Percentiles rank a stretch among this genome's conserved stretches.
These are phyloP conservation scores for Dryadomyces quercus-mongolicae DNA, from an alignment of 2,329 filamentous ascomycete species.

Conservation along the genomic window DNA sequence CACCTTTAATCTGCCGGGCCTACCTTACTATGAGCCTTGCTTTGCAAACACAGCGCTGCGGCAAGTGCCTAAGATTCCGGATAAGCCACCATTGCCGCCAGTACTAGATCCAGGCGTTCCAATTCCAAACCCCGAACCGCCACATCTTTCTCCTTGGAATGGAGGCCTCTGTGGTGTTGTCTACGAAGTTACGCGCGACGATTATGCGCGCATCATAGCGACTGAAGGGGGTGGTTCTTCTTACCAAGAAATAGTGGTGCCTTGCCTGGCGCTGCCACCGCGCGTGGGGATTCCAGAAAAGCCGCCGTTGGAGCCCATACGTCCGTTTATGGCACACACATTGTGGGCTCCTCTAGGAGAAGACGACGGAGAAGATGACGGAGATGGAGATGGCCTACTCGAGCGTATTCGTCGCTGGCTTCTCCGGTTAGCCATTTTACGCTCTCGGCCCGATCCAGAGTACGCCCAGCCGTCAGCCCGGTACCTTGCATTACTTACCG, in stretches of 20 bases:
- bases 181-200: constrained; percentile 76
- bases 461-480: constrained; percentile 76
- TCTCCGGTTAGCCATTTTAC: constrained; percentile 30
- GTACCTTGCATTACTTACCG: constrained; percentile 69
- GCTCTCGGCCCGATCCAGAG: constrained; percentile 47
- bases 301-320: constrained; percentile 44
- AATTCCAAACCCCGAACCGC: background rate
- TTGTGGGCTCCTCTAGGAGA: constrained; percentile 56
- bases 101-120: background rate
- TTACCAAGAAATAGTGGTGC: constrained; percentile 75
- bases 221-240: constrained; percentile 79
- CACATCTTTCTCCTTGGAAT: constrained; percentile 33
- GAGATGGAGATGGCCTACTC: constrained; percentile 9
- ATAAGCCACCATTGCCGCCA: constrained; percentile 17
- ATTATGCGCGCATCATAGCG: constrained; percentile 77
- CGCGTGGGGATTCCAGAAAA: constrained; percentile 48
- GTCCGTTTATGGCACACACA: constrained; percentile 72
- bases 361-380: constrained; percentile 14
- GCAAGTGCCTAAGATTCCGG: constrained; percentile 32
- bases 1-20: constrained; percentile 73
- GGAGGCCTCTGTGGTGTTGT: constrained; percentile 86
- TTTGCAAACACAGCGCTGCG: constrained; percentile 72
- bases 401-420: constrained; percentile 13
- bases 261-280: constrained; percentile 56
- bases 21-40: constrained; percentile 83